Evolutionary conservation across 2,329 filamentous ascomycete genomes (phyloP), one percentile per base, ranked within the genome.

Genomic region (Aspergillus phoenicis): DNA sequence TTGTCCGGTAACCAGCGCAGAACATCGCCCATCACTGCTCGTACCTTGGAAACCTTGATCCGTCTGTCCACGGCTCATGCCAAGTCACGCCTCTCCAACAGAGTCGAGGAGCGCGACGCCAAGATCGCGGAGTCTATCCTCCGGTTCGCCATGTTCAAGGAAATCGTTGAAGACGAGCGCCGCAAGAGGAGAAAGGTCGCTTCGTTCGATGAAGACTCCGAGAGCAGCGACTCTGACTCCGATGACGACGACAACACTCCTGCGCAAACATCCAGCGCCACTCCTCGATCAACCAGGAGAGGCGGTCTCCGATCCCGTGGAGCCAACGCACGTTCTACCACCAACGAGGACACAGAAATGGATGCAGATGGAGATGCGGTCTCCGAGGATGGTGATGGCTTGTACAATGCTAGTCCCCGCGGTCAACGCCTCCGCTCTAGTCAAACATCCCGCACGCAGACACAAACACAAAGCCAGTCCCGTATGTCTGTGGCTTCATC

Each of bases 31-130:
- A 91, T 99, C 83, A 99, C 95, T 8, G 94, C 97, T 6, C 91
- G 95, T 88, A 98, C 94, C 2, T 83, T 99, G 15, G 95, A 99
- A 78, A 99, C 95, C 0, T 84, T 99, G n/a, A 98, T 99, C 74
- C 95, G 95, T 87, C 84, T 99, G 17, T 91, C 95, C 5, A 98
- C 94, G 0, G 95, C 95, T 1, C 95, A 99, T 70, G 95, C 95
- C 62, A 99, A 98, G 78, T 87, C 93, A 6, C 87, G 95, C 30
- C 83, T 99, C 6, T 97, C 93, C 1, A 93, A 87, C 72, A 84
- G 91, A 43, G 92, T 99, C 2, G 93, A 98, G 66, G 90, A 96
- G 74, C 88, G 89, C 58, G 95, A 99, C 75, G 93, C 94, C 1
- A 80, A 91, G 57, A 89, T 93, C 36, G 95, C 95, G 8, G 94